These are phyloP conservation scores for Ogataea henricii DNA, from an alignment of 805 yeast genomes.

Conservation along the genomic window DNA sequence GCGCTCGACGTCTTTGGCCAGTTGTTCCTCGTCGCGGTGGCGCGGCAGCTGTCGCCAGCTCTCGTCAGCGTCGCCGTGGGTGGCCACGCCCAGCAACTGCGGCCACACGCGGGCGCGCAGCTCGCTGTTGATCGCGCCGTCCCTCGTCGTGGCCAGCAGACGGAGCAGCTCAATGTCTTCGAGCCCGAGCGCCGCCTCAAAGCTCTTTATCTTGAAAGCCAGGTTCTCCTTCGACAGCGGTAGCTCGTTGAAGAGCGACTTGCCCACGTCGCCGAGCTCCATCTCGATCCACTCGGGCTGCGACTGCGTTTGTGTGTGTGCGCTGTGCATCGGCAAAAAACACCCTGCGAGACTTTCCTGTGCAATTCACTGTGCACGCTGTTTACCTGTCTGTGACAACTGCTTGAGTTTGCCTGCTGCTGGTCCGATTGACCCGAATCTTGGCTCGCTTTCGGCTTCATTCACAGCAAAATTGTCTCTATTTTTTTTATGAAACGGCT, in stretches of 20 bases:
- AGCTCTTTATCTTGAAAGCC: constrained; percentile 39
- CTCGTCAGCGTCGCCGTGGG: neutral
- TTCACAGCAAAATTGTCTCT: neutral
- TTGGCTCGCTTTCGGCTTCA: neutral
- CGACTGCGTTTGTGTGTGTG: neutral
- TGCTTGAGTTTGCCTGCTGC: neutral
- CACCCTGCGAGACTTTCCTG: neutral
- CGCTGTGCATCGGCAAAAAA: neutral
- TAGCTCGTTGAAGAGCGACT: constrained; percentile 45
- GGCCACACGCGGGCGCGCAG: constrained; percentile 56
- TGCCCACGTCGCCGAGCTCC: constrained; percentile 48
- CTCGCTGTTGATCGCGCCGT: constrained; percentile 47
- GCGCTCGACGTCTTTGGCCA: constrained; percentile 73
- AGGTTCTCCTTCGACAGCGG: constrained; percentile 44
- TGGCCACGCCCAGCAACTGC: constrained; percentile 40
- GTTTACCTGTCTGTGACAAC: neutral
- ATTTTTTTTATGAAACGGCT: neutral
- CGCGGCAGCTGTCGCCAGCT: constrained; percentile 36
- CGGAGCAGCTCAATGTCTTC: constrained; percentile 33
- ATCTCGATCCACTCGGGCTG: constrained; percentile 52
- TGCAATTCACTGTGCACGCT: neutral
- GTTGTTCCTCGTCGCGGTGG: constrained; percentile 80
- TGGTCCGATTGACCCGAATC: neutral
- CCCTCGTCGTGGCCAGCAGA: constrained; percentile 44
- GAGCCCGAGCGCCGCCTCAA: constrained; percentile 39